Conservation (phyloP, 805 yeast genomes). For the Yarrowia bubula region DNA sequence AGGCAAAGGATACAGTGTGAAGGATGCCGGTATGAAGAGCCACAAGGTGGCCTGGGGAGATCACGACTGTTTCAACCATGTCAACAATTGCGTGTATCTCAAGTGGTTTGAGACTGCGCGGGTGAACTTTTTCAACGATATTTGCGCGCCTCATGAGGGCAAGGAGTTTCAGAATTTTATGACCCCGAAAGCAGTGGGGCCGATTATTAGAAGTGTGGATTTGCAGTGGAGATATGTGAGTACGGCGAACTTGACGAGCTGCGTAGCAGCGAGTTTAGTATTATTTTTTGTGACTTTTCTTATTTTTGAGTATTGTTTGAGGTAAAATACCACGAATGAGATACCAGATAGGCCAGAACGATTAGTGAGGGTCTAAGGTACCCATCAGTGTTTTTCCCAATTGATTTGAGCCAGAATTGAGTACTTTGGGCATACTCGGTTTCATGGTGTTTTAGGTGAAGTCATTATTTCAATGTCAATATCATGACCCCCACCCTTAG, state of each 20-base stretch:
- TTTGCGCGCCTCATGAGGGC: slow-evolving; percentile 27
- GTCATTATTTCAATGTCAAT: too few species aligned
- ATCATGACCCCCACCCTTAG: too few species aligned
- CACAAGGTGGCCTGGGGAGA: slow-evolving; percentile 37
- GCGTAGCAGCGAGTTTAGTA: neutral
- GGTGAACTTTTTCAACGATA: slow-evolving; percentile 33
- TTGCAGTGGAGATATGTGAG: slow-evolving; percentile 37
- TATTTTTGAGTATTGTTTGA: too few species aligned
- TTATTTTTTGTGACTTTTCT: neutral
- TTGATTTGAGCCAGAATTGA: too few species aligned
- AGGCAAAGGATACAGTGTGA: slow-evolving; percentile 33
- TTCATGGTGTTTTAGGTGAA: too few species aligned
- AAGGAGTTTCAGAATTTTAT: slow-evolving; percentile 31
- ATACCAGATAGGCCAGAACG: too few species aligned
- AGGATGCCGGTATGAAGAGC: slow-evolving; percentile 31
- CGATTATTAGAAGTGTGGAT: slow-evolving; percentile 37
- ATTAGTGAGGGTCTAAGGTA: too few species aligned
- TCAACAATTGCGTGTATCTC: slow-evolving; percentile 38
- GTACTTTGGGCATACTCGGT: too few species aligned
- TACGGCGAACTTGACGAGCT: neutral
- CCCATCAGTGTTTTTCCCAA: too few species aligned
- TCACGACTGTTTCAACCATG: slow-evolving; percentile 38
- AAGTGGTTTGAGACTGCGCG: slow-evolving; percentile 40
- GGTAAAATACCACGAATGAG: too few species aligned
- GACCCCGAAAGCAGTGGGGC: slow-evolving; percentile 35